Conservation (phyloP, 2,329 filamentous ascomycete species). For the Xylariaceae sp. region DNA sequence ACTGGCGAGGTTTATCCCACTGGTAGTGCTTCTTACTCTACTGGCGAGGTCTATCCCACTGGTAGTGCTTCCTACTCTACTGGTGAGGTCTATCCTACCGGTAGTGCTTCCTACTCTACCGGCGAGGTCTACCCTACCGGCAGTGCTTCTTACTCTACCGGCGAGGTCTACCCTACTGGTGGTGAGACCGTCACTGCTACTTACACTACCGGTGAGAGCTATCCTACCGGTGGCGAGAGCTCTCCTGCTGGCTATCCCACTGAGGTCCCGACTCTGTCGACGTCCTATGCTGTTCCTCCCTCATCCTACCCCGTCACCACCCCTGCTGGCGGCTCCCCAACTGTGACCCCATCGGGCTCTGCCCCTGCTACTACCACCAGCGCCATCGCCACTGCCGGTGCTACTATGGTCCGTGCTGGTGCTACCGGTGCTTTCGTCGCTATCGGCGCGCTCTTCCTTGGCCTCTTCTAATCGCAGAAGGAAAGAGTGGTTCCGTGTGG, state of each 20-base stretch:
- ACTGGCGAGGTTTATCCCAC: neutral
- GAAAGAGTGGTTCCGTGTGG: conserved; percentile 15
- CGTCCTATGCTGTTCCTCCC: conserved; percentile 9
- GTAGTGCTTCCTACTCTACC: neutral
- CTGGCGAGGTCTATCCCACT: neutral
- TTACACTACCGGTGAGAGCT: neutral
- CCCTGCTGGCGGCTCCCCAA: conserved; percentile 10
- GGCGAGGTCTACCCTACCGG: conserved; percentile 8
- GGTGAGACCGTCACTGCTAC: neutral
- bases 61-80: neutral
- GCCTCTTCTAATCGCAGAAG: conserved; percentile 29
- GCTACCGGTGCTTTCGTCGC: conserved; percentile 33
- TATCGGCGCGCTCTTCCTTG: conserved; percentile 35
- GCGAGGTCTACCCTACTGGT: conserved; percentile 9
- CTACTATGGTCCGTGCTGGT: conserved; percentile 27
- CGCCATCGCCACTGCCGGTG: conserved; percentile 32
- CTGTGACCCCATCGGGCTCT: conserved; percentile 1
- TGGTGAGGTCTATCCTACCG: neutral
- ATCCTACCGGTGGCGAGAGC: conserved; percentile 10
- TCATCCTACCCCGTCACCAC: conserved; percentile 16
- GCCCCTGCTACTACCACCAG: conserved; percentile 20
- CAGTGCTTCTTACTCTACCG: neutral
- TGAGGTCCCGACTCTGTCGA: conserved; percentile 15
- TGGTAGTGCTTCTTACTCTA: neutral
- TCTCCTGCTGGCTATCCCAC: neutral